A percentile compares a stretch with the other conserved stretches of the same genome.
Conservation (phyloP, 108 stramenopile genomes). For the Nitzschia sp. region DNA sequence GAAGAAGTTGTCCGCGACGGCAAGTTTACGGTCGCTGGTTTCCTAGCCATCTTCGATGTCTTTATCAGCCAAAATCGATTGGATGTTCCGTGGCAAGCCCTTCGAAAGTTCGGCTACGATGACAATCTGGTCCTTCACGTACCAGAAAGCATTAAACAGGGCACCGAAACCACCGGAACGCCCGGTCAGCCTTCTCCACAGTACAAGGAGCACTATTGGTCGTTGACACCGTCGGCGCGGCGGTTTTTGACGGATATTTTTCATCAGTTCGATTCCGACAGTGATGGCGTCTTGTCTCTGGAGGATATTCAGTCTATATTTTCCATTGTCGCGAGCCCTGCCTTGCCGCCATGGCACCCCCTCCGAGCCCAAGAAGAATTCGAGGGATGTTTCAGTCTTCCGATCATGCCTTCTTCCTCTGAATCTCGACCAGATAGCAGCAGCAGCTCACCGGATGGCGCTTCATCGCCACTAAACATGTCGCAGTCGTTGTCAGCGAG, state of each 20-base stretch:
- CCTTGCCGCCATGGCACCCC: slow-evolving; percentile 78
- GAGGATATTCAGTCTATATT: slow-evolving; percentile 58
- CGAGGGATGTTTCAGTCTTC: slow-evolving; percentile 58
- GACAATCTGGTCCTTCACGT: slow-evolving; percentile 64
- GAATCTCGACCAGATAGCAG: slow-evolving; percentile 31
- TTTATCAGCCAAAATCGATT: slow-evolving; percentile 80
- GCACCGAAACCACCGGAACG: neutral
- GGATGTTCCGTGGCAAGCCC: slow-evolving; percentile 79
- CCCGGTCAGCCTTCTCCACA: neutral
- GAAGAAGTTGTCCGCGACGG: slow-evolving; percentile 58
- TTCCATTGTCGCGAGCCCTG: slow-evolving; percentile 57
- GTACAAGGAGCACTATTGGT: slow-evolving; percentile 34
- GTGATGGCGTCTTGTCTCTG: slow-evolving; percentile 60
- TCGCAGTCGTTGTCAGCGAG: slow-evolving; percentile 63
- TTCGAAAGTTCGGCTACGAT: slow-evolving; percentile 75
- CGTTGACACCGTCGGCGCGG: slow-evolving; percentile 43
- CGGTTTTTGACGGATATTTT: slow-evolving; percentile 64
- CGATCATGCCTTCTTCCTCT: slow-evolving; percentile 36
- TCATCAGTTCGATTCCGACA: slow-evolving; percentile 71
- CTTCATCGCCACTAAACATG: slow-evolving; percentile 27
- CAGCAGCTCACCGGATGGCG: neutral
- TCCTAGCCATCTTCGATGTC: slow-evolving; percentile 80
- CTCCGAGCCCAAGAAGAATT: slow-evolving; percentile 52
- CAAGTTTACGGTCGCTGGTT: slow-evolving; percentile 78
- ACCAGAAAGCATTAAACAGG: slow-evolving; percentile 44